Conservation (phyloP, 192 early-diverging fungal genomes). For the Rhizophagus prolifer region DNA sequence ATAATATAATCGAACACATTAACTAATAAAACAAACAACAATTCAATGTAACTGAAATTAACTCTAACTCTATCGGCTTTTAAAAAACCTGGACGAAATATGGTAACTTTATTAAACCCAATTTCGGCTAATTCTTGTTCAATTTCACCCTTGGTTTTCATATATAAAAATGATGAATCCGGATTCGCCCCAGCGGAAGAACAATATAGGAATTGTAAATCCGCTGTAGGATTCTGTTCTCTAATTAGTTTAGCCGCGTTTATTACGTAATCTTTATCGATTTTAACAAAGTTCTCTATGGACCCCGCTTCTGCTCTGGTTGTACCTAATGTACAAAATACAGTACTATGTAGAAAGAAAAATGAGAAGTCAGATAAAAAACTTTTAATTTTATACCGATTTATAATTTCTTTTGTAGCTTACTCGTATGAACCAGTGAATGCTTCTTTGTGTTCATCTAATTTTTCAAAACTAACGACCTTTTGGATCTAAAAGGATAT, state of each 20-base stretch:
- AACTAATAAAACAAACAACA: background rate
- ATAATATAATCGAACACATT: background rate
- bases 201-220: constrained; percentile 55
- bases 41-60: background rate
- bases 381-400: constrained; percentile 23
- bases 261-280: constrained; percentile 78
- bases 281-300: constrained; percentile 66
- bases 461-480: constrained; percentile 74
- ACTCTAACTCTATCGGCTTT: constrained; percentile 41
- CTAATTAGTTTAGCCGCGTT: constrained; percentile 60
- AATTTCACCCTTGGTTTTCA: constrained; percentile 74
- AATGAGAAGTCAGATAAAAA: background rate
- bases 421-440: constrained; percentile 50
- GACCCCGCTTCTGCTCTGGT: constrained; percentile 56
- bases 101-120: constrained; percentile 62
- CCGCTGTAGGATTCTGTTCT: constrained; percentile 47
- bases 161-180: constrained; percentile 65
- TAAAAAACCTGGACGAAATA: constrained; percentile 63
- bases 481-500: constrained; percentile 50
- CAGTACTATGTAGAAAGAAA: constrained; percentile 46
- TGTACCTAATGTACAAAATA: constrained; percentile 61
- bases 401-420: constrained; percentile 13
- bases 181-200: constrained; percentile 55
- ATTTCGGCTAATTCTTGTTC: constrained; percentile 62
- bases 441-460: constrained; percentile 39